Percentiles rank a stretch among this genome's conserved stretches.
These are phyloP conservation scores for Daldinia sp. DNA, from an alignment of 2,329 filamentous ascomycete genomes.

Conservation along the genomic window DNA sequence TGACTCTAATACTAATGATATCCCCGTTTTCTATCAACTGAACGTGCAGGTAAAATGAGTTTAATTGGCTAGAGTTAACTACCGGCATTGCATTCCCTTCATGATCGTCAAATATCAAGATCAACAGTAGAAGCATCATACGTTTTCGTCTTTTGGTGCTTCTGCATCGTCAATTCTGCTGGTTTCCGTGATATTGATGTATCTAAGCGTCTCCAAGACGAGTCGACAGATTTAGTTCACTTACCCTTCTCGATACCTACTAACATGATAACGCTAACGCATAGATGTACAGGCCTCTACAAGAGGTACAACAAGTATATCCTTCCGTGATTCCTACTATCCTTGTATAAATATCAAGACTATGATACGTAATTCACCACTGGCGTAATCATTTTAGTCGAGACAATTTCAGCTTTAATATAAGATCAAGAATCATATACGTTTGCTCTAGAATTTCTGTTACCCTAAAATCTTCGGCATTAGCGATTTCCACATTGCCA, in stretches of 20 bases:
- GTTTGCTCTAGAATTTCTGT: not conserved
- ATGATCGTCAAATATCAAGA: not conserved
- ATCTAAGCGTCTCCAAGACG: not conserved
- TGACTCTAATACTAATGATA: not conserved
- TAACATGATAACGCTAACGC: not conserved
- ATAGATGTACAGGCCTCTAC: not conserved
- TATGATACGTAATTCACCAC: not conserved
- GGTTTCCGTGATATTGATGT: slow-evolving; percentile 6
- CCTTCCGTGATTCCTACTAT: not conserved
- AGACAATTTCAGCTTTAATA: not conserved
- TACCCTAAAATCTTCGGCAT: not conserved
- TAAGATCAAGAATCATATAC: not conserved
- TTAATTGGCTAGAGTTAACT: not conserved
- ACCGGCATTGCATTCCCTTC: not conserved
- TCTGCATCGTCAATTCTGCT: not conserved
- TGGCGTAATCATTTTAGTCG: not conserved
- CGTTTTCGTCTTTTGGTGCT: not conserved
- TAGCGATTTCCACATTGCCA: not conserved
- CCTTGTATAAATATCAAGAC: not conserved
- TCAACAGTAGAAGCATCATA: not conserved
- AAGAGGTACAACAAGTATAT: slow-evolving; percentile 12
- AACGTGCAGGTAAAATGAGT: not conserved
- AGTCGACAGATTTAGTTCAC: not conserved
- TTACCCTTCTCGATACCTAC: not conserved
- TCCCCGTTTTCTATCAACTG: not conserved